Conservation (phyloP, 148 eudicot genomes). For the Diospyros kaki region DNA sequence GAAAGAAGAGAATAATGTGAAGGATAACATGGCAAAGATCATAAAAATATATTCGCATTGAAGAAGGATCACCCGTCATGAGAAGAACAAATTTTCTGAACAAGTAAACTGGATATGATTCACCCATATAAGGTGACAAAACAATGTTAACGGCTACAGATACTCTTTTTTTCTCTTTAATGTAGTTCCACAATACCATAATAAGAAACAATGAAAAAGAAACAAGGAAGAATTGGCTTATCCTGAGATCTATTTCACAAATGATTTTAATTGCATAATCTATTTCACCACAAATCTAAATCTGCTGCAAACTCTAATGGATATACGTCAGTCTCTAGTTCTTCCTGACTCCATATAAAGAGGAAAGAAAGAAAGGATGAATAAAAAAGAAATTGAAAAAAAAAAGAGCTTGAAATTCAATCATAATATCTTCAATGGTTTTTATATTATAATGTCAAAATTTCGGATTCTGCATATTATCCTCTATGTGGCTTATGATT, state of each 20-base stretch:
- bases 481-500: constrained; percentile 1
- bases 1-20: not conserved
- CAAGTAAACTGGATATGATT: not conserved
- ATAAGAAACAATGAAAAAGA: too few relatives aligned
- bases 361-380: not conserved
- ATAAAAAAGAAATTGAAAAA: not conserved
- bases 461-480: not conserved
- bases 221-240: not conserved
- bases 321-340: not conserved
- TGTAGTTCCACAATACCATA: not conserved
- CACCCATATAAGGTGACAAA: not conserved
- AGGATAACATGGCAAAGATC: not conserved
- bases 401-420: not conserved
- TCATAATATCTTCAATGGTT: not conserved
- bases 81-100: not conserved
- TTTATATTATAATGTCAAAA: not conserved
- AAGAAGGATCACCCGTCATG: not conserved
- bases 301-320: too few relatives aligned
- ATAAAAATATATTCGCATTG: not conserved
- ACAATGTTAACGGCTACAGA: not conserved
- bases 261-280: too few relatives aligned
- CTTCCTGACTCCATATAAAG: not conserved
- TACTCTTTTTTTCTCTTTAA: not conserved
- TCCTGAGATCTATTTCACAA: not conserved
- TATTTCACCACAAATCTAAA: too few relatives aligned